Conservation (phyloP, 805 yeast genomes). For the Nematodospora valgi region DNA sequence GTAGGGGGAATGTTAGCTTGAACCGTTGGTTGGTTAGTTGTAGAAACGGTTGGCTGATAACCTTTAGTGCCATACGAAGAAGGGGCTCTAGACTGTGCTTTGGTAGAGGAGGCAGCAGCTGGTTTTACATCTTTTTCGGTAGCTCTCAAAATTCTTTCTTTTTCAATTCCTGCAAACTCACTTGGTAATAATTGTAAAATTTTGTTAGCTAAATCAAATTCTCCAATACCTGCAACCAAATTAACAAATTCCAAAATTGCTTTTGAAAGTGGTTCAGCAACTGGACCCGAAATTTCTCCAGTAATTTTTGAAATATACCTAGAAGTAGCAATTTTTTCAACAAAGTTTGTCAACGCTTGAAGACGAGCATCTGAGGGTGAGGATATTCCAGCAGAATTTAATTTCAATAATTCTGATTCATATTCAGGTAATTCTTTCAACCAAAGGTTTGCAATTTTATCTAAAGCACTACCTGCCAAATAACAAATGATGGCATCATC, state of each 20-base stretch:
- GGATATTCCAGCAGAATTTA: conserved; percentile 39
- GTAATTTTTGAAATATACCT: conserved; percentile 45
- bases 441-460: conserved; percentile 81
- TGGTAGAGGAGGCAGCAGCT: conserved; percentile 6
- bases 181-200: conserved; percentile 71
- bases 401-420: conserved; percentile 43
- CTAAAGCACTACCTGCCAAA: conserved; percentile 77
- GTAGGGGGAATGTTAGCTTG: conserved; percentile 7
- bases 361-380: conserved; percentile 83
- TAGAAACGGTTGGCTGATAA: conserved; percentile 9
- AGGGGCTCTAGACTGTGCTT: conserved; percentile 8
- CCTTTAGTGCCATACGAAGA: conserved; percentile 5
- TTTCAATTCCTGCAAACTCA: conserved; percentile 67
- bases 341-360: conserved; percentile 74
- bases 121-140: conserved; percentile 29
- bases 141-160: conserved; percentile 75
- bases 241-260: conserved; percentile 80
- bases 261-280: conserved; percentile 48
- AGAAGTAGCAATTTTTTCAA: conserved; percentile 79
- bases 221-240: conserved; percentile 76
- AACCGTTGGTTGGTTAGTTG: conserved; percentile 1
- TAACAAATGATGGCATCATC: conserved; percentile 75
- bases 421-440: conserved; percentile 56
- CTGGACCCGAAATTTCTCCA: conserved; percentile 37
- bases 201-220: conserved; percentile 73